Evolutionary conservation across 768 basidiomycete genomes (phyloP).

Genomic region (Panaeolus papilionaceus): DNA sequence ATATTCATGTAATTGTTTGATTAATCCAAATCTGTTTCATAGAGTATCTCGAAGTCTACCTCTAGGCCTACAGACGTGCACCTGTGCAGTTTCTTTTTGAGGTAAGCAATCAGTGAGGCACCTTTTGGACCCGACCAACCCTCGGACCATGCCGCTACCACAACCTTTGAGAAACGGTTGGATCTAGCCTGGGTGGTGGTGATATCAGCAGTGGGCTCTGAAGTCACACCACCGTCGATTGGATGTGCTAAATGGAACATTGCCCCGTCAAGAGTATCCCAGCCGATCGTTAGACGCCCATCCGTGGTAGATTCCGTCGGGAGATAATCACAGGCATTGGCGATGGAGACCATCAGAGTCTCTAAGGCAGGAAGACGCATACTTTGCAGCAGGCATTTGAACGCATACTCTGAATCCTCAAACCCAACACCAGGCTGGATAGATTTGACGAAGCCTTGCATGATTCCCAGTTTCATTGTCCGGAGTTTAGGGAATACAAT

Average conservation of each 20-base stretch:
- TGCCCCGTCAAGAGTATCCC: not conserved
- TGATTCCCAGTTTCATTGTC: not conserved
- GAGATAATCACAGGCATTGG: not conserved
- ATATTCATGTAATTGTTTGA: not conserved
- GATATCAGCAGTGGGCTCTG: too few species aligned
- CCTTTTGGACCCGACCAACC: not conserved
- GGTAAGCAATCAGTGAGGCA: not conserved
- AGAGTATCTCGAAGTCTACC: not conserved
- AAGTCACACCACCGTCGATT: too few species aligned
- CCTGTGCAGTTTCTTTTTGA: not conserved
- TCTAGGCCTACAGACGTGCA: not conserved
- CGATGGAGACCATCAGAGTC: not conserved
- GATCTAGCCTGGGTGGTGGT: not conserved
- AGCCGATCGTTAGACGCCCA: not conserved
- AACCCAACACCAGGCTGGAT: not conserved
- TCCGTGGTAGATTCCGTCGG: not conserved
- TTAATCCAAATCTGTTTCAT: not conserved
- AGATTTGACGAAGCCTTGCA: not conserved
- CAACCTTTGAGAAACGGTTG: not conserved
- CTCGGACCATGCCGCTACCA: not conserved
- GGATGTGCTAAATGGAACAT: not conserved
- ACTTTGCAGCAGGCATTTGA: not conserved
- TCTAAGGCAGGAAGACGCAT: not conserved
- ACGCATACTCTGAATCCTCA: not conserved
- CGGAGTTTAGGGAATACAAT: not conserved